Evolutionary conservation across 306 rosid species (phyloP).

Genomic region (Dalbergia cochinchinensis): DNA sequence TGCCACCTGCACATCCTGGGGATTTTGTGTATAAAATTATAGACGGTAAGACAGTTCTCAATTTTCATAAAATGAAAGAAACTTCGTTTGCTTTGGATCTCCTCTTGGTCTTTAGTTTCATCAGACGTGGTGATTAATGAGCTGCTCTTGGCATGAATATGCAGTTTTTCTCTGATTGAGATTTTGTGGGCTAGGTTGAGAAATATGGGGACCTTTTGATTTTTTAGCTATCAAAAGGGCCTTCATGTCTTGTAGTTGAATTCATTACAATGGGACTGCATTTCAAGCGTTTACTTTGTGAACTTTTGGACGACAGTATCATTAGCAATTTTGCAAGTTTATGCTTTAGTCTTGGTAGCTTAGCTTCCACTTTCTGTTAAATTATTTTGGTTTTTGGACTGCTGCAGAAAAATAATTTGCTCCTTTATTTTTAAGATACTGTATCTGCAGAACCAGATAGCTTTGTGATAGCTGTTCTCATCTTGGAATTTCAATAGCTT

Average conservation of each 20-base stretch:
- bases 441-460: neutral
- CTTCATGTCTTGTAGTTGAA: neutral
- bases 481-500: conserved; percentile 36
- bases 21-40: conserved; percentile 72
- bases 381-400: neutral
- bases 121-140: neutral
- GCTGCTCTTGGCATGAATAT: conserved; percentile 1
- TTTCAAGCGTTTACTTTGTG: conserved; percentile 4
- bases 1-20: conserved; percentile 60
- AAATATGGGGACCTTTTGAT: neutral
- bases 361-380: conserved; percentile 18
- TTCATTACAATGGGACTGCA: neutral
- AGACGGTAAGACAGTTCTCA: conserved; percentile 54
- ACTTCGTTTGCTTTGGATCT: neutral
- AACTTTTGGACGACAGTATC: neutral
- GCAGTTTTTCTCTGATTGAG: conserved; percentile 16
- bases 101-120: neutral
- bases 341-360: conserved; percentile 2
- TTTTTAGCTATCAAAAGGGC: conserved; percentile 4
- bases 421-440: conserved; percentile 7
- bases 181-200: conserved; percentile 1
- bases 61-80: conserved; percentile 21
- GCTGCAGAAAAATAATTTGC: neutral
- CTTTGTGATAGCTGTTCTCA: neutral
- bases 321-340: conserved; percentile 15